Evolutionary conservation across 176 grass and related monocot species (phyloP).

Genomic region (Cenchrus purpureus): DNA sequence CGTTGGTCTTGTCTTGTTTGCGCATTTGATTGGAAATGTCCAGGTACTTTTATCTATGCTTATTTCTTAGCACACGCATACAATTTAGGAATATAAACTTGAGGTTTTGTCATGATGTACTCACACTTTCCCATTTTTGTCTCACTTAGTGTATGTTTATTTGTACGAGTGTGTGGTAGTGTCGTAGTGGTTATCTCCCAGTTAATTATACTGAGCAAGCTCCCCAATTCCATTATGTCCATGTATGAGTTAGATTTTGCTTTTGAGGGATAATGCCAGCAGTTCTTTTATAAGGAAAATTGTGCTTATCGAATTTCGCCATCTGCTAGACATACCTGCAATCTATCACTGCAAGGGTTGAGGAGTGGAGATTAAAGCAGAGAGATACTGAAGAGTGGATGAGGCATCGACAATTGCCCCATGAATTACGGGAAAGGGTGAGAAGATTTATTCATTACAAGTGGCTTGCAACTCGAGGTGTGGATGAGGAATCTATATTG

Average conservation of each 20-base stretch:
- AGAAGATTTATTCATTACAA: conserved; percentile 93
- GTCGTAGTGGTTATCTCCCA: neutral
- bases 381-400: conserved; percentile 98
- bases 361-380: conserved; percentile 95
- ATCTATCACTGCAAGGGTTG: conserved; percentile 90
- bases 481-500: conserved; percentile 92
- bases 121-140: neutral
- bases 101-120: neutral
- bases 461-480: conserved; percentile 92
- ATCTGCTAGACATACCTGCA: conserved; percentile 88
- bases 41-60: conserved; percentile 63
- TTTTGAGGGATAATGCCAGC: conserved; percentile 1
- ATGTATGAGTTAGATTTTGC: conserved; percentile 22
- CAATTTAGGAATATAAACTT: neutral
- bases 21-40: conserved; percentile 95
- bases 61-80: neutral
- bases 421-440: conserved; percentile 66
- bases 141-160: neutral
- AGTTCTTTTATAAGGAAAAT: conserved; percentile 19
- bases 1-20: conserved; percentile 89
- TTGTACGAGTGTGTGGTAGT: neutral
- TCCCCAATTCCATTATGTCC: neutral
- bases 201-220: neutral
- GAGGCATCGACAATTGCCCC: conserved; percentile 85
- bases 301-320: conserved; percentile 29